Base-by-base conservation (phyloP, 805 yeast species). In the Barnettozyma botsteinii region DNA sequence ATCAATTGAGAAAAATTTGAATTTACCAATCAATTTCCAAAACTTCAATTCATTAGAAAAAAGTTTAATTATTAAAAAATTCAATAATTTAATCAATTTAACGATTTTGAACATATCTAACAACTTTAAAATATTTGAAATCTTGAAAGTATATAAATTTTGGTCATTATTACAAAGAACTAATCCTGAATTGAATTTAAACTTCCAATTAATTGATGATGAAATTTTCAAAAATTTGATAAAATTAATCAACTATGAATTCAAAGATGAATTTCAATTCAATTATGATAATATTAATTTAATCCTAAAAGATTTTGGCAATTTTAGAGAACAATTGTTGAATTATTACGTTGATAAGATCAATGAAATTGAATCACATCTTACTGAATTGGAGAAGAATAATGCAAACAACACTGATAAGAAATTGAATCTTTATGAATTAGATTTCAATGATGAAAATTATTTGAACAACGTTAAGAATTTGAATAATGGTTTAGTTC, bases 401-500 rank as follows among this genome's bases (percentile, higher is more conserved):
- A n/a, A 13, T 14, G 32, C 17, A 20, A 15, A 23, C 13, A 9
- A 23, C 7, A 20, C 23, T 2, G 33, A 34, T 4, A 21, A 25
- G 21, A 39, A 38, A 11, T 25, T 37, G 15, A 40, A 42, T n/a
- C 18, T 48, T 4, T 48, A 43, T 30, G 31, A 37, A 1, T 26
- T 46, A 7, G 37, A 43, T 25, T 30, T 29, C 13, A 31, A 46
- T 18, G 35, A 33, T n/a, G 21, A 8, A 13, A 34, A 40, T 15
- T 35, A 43, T 15, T 31, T 48, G 14, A 8, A 10, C 10, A 37
- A 44, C 4, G 27, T 48, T n/a, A 35, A 40, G 22, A 38, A 35
- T 32, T 10, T 48, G 24, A 46, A 41, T 18, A 37, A 44, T 33
- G 52, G 50, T 1, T 33, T 48, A 9, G 33, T 35, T 4, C 37